phyloP scores from a whole-genome alignment of 2,329 filamentous ascomycete species.

The Calonectria hawksworthii region DNA sequence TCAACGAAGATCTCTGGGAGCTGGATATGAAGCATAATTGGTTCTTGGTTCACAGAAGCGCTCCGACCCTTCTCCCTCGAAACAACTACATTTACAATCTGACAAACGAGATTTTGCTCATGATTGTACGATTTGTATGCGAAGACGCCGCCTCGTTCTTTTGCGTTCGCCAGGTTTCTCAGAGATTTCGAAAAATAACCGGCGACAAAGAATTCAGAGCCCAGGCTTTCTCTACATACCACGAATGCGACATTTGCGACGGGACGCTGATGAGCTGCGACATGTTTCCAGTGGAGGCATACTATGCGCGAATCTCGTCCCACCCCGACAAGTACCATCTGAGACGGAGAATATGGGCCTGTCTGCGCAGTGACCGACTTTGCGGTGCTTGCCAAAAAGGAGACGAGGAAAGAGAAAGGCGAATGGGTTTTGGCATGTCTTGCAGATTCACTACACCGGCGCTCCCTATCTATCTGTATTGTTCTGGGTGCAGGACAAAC shows the following conservation, averaged over 20 bases:
- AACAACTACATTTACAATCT: neutral
- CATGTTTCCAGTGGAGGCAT: neutral
- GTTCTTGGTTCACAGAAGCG: neutral
- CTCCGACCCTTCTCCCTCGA: neutral
- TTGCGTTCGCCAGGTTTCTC: neutral
- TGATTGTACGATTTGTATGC: neutral
- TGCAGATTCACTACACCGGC: neutral
- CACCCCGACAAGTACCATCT: neutral
- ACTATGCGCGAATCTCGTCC: neutral
- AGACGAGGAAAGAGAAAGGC: neutral
- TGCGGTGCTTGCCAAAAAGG: neutral
- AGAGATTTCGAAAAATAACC: neutral
- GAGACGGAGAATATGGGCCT: neutral
- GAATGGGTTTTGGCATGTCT: neutral
- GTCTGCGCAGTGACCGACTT: neutral
- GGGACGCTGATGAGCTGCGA: neutral
- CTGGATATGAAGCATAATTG: neutral
- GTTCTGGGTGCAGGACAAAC: neutral
- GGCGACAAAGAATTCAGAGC: neutral
- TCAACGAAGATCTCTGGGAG: neutral
- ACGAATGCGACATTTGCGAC: neutral
- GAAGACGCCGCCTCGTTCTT: neutral
- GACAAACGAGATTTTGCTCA: neutral
- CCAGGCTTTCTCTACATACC: neutral
- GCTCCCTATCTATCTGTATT: neutral